Evolutionary conservation across 2,329 filamentous ascomycete genomes (phyloP).

Genomic region (Clonostachys chloroleuca): DNA sequence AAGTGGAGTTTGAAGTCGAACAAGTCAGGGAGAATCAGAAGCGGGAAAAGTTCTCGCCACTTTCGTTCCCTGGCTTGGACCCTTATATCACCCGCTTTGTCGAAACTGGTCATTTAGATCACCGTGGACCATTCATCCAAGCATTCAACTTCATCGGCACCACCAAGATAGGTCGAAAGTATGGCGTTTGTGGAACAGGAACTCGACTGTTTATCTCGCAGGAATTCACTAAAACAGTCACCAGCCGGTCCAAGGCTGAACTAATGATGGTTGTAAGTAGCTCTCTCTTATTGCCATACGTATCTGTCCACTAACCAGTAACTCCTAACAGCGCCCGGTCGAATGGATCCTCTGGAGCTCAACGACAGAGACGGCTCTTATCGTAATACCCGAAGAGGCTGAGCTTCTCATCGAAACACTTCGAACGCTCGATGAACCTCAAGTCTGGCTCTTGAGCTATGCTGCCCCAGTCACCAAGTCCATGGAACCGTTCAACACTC

Average conservation of each 20-base stretch:
- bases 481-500: conserved; percentile 54
- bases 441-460: conserved; percentile 48
- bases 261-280: too few species aligned
- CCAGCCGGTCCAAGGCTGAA: too few species aligned
- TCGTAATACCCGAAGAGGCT: conserved; percentile 61
- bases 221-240: neutral
- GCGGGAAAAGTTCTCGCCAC: conserved; percentile 28
- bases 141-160: conserved; percentile 33
- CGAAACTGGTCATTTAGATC: conserved; percentile 32
- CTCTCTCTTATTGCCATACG: too few species aligned
- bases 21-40: conserved; percentile 49
- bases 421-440: conserved; percentile 4
- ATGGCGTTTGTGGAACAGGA: conserved; percentile 6
- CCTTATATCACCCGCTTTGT: conserved; percentile 38
- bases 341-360: conserved; percentile 59
- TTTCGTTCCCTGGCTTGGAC: conserved; percentile 40
- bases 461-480: conserved; percentile 53
- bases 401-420: conserved; percentile 47
- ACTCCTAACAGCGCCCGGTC: conserved; percentile 34
- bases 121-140: neutral
- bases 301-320: too few species aligned
- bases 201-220: neutral
- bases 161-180: conserved; percentile 25
- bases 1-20: conserved; percentile 56
- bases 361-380: conserved; percentile 38